phyloP scores from a whole-genome alignment of 768 basidiomycete genomes.

The Kwoniella newhampshirensis region DNA sequence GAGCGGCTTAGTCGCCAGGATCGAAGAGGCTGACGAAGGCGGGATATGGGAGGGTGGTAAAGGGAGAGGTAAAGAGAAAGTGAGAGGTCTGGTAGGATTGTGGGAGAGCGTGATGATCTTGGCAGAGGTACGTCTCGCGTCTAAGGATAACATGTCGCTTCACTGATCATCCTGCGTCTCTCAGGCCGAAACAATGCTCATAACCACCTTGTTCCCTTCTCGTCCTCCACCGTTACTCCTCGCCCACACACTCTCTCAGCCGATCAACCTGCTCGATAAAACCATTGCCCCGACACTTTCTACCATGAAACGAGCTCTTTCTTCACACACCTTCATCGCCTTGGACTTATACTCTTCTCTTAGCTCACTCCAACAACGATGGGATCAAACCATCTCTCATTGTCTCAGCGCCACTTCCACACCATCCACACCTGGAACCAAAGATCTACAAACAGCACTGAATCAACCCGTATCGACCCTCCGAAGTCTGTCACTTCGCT shows the following conservation, averaged over 20 bases:
- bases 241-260: constrained; percentile 22
- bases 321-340: constrained; percentile 44
- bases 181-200: constrained; percentile 47
- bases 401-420: constrained; percentile 33
- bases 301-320: constrained; percentile 43
- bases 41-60: constrained; percentile 41
- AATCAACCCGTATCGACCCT: constrained; percentile 24
- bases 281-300: constrained; percentile 32
- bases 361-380: constrained; percentile 17
- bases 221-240: constrained; percentile 26
- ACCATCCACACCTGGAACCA: constrained; percentile 8
- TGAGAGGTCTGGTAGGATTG: constrained; percentile 25
- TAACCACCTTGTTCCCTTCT: constrained; percentile 42
- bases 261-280: constrained; percentile 14
- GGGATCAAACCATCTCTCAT: constrained; percentile 36
- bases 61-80: constrained; percentile 38
- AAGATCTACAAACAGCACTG: constrained; percentile 18
- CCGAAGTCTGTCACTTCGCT: constrained; percentile 30
- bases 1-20: constrained; percentile 27
- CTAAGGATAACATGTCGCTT: too few species aligned
- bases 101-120: constrained; percentile 44
- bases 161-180: background rate
- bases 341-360: constrained; percentile 47
- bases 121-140: constrained; percentile 41
- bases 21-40: constrained; percentile 46